Conservation (phyloP, 192 early-diverging fungal genomes). For the Thamnidium elegans region DNA sequence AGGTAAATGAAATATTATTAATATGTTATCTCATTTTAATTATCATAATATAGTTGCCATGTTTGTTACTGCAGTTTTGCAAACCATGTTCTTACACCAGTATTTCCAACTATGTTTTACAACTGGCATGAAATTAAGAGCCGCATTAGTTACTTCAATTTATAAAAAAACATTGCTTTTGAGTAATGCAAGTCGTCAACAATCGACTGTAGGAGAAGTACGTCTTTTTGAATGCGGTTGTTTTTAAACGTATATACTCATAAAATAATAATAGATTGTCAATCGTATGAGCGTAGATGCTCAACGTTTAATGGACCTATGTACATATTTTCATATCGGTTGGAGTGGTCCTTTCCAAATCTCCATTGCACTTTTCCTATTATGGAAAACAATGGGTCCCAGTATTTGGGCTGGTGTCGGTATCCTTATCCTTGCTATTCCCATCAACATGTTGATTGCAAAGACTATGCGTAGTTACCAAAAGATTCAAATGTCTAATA, state of each 20-base stretch:
- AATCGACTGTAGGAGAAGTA: conserved; percentile 79
- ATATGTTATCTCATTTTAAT: background rate
- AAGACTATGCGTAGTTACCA: conserved; percentile 65
- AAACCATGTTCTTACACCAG: conserved; percentile 81
- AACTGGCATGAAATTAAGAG: conserved; percentile 66
- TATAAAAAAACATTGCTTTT: conserved; percentile 81
- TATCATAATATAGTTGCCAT: conserved; percentile 48
- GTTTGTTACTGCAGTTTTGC: conserved; percentile 66
- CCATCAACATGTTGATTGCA: conserved; percentile 68
- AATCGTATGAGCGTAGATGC: conserved; percentile 68
- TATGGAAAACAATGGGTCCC: conserved; percentile 64
- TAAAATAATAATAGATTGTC: conserved; percentile 37
- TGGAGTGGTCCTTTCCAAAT: conserved; percentile 30
- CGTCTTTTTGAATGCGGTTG: conserved; percentile 12
- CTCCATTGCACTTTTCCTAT: conserved; percentile 9
- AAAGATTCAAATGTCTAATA: conserved; percentile 83
- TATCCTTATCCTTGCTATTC: conserved; percentile 80
- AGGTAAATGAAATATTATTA: conserved; percentile 17
- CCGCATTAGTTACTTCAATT: conserved; percentile 72
- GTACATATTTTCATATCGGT: conserved; percentile 67
- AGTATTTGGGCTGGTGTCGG: conserved; percentile 82
- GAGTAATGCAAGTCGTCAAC: conserved; percentile 74
- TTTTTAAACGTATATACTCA: background rate
- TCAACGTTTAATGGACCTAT: conserved; percentile 59
- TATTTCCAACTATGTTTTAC: conserved; percentile 81